These are phyloP conservation scores for Scutellaria minor DNA, from an alignment of 257 asterid genomes.

Conservation along the genomic window DNA sequence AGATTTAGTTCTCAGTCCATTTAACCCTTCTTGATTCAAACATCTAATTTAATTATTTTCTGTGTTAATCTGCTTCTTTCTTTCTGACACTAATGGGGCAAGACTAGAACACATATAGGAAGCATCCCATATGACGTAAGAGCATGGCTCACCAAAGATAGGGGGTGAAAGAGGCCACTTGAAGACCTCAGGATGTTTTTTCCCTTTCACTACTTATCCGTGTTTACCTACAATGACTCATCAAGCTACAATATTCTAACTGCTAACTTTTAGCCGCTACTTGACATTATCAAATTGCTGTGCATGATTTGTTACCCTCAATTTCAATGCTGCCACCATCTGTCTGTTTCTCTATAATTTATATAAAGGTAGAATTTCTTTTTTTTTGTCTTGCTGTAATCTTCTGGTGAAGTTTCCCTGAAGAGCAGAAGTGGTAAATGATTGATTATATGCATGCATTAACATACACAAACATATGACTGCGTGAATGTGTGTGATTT, in stretches of 20 bases:
- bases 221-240: not conserved
- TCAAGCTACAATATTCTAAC: not conserved
- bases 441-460: not conserved
- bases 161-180: not conserved
- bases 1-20: not conserved
- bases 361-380: not conserved
- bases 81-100: not conserved
- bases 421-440: not conserved
- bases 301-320: not conserved
- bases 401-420: slow-evolving; percentile 8
- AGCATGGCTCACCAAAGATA: not conserved
- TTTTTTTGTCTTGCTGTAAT: not conserved
- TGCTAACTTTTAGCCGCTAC: not conserved
- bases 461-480: not conserved
- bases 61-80: not conserved
- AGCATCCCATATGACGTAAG: not conserved
- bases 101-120: not conserved
- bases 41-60: not conserved
- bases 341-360: not conserved
- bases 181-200: not conserved
- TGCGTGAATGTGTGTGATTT: not conserved
- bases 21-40: not conserved
- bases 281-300: not conserved
- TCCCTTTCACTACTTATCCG: not conserved
- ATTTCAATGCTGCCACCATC: slow-evolving; percentile 15